Base-by-base conservation (phyloP, 2,329 filamentous ascomycete genomes). In the Albifimbria verrucaria region DNA sequence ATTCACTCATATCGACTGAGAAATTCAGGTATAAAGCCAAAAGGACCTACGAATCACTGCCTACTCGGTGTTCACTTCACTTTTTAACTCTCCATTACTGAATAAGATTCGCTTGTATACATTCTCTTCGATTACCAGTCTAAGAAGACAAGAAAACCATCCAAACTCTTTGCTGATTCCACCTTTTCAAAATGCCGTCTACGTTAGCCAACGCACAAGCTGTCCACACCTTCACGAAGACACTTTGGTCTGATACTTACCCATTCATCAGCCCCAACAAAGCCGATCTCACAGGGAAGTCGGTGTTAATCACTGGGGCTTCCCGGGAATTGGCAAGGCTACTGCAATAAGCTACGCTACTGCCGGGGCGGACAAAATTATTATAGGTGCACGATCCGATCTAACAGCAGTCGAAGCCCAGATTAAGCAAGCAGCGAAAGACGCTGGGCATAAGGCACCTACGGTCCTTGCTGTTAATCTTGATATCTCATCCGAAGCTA, bases 341-440 rank as follows among this genome's bases (percentile, higher is more conserved):
- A 79, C 76, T 2, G 80, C 80, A 1, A 61, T 80, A 18, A 74
- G 78, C 4, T 86, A 77, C 59, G 82, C 82, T 9, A 70, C 68
- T 55, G 81, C 82, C 2, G 77, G 79, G 2, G 78, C 76, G 17
- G 72, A 75, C 0, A 63, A 66, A 23, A 80, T 87, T 52, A 75
- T 77, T 9, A 67, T 86, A 3, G 74, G 69, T 3, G 81, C 81
- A 0, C 77, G 83, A 17, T 79, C 76, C 2, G 59, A 68, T 20
- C 66, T 70, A 6, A 62, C 69, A 0, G 60, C 76, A 0, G 51
- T 58, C 58, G 55, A 60, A 2, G 61, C 57, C 1, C 49, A 54
- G 3, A 72, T 77, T 2, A 66, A 67, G 10, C 58, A 62, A 3
- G 71, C 71, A 1, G 70, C 72, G 1, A 59, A 55, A 1, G 53